phyloP scores from a whole-genome alignment of 1,284 basidiomycete species.

The Papiliotrema terrestris region DNA sequence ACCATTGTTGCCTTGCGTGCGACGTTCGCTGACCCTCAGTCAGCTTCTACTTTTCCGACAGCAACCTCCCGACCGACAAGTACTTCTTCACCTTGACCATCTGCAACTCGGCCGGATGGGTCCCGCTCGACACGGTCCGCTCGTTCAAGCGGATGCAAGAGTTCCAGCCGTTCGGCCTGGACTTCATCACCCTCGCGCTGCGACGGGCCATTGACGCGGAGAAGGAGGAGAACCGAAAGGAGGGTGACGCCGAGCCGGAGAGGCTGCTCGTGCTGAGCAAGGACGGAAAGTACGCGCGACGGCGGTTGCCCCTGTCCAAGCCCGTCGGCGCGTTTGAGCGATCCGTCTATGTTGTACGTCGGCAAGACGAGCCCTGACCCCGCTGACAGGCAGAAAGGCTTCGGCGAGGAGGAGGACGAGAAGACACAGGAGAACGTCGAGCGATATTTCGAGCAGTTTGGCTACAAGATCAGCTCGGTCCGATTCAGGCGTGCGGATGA shows the following conservation, averaged over 20 bases:
- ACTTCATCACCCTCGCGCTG: conserved; percentile 66
- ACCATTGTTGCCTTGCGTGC: background rate
- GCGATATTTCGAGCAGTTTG: conserved; percentile 75
- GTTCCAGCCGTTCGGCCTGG: conserved; percentile 57
- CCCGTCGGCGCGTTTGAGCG: conserved; percentile 64
- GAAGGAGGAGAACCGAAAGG: conserved; percentile 12
- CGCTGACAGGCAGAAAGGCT: conserved; percentile 71
- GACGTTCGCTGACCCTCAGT: conserved; percentile 55
- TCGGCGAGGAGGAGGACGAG: conserved; percentile 63
- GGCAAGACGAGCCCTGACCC: background rate
- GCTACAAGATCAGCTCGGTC: conserved; percentile 71
- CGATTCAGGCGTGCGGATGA: conserved; percentile 70
- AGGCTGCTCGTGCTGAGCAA: conserved; percentile 68
- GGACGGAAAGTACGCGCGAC: conserved; percentile 66
- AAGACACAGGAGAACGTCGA: conserved; percentile 73
- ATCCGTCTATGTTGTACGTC: conserved; percentile 76
- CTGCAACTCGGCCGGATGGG: conserved; percentile 76
- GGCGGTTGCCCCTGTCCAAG: conserved; percentile 66
- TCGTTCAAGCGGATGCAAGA: conserved; percentile 97
- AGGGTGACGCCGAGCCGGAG: conserved; percentile 40
- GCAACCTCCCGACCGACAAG: conserved; percentile 96
- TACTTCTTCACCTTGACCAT: conserved; percentile 92
- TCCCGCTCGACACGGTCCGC: conserved; percentile 78
- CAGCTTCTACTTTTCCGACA: conserved; percentile 96
- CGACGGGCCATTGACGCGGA: conserved; percentile 48